Base-by-base conservation (phyloP, 495 filamentous ascomycete genomes). In the Neurospora sublineolata region DNA sequence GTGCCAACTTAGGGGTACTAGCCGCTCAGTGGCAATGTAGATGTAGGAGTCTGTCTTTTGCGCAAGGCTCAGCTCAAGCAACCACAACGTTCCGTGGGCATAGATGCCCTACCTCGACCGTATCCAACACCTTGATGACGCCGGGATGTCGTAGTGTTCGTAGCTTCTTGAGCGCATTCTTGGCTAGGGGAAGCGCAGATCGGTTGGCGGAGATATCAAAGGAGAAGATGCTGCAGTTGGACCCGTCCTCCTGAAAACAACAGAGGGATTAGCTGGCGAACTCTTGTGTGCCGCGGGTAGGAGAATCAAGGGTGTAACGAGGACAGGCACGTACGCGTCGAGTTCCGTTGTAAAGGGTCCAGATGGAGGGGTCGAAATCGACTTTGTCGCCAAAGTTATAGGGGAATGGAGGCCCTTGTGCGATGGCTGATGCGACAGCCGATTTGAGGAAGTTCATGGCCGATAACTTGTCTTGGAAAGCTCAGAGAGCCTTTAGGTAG, bases 381-480 rank as follows among this genome's bases (percentile, higher is more conserved):
- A 97, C 90, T 78, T 90, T 86, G 80, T 99, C 95, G 75, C 94
- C 94, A 75, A 97, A 93, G 23, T 86, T 90, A 79, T 96, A 97
- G 10, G 93, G 93, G 76, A 97, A 96, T 4, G 93, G 88, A 39
- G 93, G 94, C 20, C 94, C 94, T 80, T 97, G 97, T 16, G 95
- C 91, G 75, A 97, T 98, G 72, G 94, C 94, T 46, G 95, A 97
- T 41, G 93, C 93, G 76, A 99, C 93, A 46, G 96, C 96, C 67
- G 93, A 97, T 83, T 97, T 99, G 72, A 99, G 87, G 79, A 98
- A 97, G 76, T 99, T 94, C 95, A 99, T 99, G 72, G 69, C 37
- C 3, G 9, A 11, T 9, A 67, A 1, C 37, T 58, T 23, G 36
- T 7, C 9, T 8, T 68, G 4, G 38, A 1, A 36, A 4, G 16